Percentiles rank a stretch among this genome's conserved stretches.
phyloP scores from a whole-genome alignment of 768 basidiomycete genomes.

The Tylopilus sp. region DNA sequence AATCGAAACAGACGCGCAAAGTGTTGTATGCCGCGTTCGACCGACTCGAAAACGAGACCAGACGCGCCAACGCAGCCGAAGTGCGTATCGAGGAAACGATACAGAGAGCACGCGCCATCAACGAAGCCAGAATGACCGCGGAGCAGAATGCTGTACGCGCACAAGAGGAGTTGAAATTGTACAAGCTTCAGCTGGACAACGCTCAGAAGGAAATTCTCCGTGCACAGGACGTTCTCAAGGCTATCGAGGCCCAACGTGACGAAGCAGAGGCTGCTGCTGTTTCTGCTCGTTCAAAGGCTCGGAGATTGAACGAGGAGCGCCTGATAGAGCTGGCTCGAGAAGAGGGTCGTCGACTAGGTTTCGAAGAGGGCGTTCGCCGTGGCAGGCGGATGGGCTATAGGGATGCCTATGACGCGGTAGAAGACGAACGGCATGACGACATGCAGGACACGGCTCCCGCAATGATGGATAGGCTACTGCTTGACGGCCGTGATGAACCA shows the following conservation, averaged over 20 bases:
- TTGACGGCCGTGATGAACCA: conserved; percentile 22
- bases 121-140: conserved; percentile 29
- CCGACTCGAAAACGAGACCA: conserved; percentile 36
- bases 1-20: conserved; percentile 38
- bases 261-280: conserved; percentile 47
- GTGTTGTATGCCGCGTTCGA: conserved; percentile 36
- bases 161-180: conserved; percentile 50
- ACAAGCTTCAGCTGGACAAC: conserved; percentile 54
- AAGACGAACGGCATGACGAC: conserved; percentile 12
- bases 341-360: conserved; percentile 51
- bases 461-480: conserved; percentile 23
- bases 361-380: conserved; percentile 45
- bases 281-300: conserved; percentile 42
- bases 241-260: conserved; percentile 45
- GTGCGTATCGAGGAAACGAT: conserved; percentile 30
- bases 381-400: conserved; percentile 30
- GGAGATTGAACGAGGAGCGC: conserved; percentile 44
- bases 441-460: conserved; percentile 18
- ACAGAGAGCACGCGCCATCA: conserved; percentile 28
- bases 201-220: conserved; percentile 58
- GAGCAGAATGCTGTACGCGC: conserved; percentile 30
- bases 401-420: conserved; percentile 21
- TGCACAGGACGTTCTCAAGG: conserved; percentile 50
- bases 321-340: conserved; percentile 50
- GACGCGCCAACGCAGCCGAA: conserved; percentile 35